phyloP scores from a whole-genome alignment of 345 rosid genomes.

The Ceriops decandra region DNA sequence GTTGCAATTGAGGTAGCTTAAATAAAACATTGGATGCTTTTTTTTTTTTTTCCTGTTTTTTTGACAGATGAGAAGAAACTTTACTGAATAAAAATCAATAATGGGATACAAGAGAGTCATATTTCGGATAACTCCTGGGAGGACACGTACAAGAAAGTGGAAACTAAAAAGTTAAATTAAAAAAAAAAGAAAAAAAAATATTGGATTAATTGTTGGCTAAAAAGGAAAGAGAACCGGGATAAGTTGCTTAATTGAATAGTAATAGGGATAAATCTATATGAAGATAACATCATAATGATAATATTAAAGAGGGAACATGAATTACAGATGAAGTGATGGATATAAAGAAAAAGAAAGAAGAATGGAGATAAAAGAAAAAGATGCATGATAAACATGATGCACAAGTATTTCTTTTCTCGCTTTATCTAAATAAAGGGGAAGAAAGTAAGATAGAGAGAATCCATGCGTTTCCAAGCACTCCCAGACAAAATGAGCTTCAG shows the following conservation, averaged over 20 bases:
- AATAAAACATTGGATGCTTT: too few relatives aligned
- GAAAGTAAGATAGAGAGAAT: constrained; percentile 45
- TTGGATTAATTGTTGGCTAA: too few relatives aligned
- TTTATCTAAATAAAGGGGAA: constrained; percentile 13
- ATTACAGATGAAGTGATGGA: background rate
- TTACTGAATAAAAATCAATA: too few relatives aligned
- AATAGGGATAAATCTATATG: too few relatives aligned
- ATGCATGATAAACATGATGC: constrained; percentile 3
- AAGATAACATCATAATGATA: background rate
- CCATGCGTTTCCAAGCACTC: constrained; percentile 67
- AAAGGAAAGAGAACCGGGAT: constrained; percentile 28
- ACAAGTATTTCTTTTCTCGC: background rate
- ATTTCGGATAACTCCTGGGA: too few relatives aligned
- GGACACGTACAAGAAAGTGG: too few relatives aligned
- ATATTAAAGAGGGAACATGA: constrained; percentile 1
- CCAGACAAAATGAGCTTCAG: constrained; percentile 68
- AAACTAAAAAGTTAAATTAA: too few relatives aligned
- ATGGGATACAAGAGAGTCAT: too few relatives aligned
- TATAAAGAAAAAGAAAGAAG: constrained; percentile 3
- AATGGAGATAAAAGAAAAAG: constrained; percentile 12
- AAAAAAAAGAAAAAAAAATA: too few relatives aligned
- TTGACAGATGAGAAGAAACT: too few relatives aligned
- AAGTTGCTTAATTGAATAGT: constrained; percentile 12
- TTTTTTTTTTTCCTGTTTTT: too few relatives aligned
- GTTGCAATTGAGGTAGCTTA: too few relatives aligned